Percentiles rank a stretch among this genome's conserved stretches.
phyloP scores from a whole-genome alignment of 192 early-diverging fungal species.

The Coemansia furcata region DNA sequence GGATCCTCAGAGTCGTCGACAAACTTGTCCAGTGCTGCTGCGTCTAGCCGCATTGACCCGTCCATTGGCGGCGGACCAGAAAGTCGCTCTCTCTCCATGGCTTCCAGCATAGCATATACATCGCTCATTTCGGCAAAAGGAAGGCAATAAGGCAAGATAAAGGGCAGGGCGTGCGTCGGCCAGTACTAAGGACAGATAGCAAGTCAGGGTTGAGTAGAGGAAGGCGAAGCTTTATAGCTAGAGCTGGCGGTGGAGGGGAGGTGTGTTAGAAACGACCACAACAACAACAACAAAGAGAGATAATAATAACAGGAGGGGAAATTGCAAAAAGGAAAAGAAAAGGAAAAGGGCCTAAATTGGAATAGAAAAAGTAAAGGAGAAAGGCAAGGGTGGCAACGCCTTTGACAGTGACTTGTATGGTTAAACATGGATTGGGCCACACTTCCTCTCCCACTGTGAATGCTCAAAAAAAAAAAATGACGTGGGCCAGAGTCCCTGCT shows the following conservation, averaged over 20 bases:
- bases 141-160: conserved; percentile 2
- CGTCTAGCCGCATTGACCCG: conserved; percentile 47
- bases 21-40: conserved; percentile 44
- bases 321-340: conserved; percentile 6
- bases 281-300: neutral
- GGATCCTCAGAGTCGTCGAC: conserved; percentile 50
- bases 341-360: neutral
- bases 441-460: neutral
- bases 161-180: neutral
- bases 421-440: neutral
- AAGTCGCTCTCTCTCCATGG: conserved; percentile 49
- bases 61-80: conserved; percentile 54
- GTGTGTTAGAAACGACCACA: neutral
- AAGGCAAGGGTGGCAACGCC: neutral
- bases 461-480: neutral
- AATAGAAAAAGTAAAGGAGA: neutral
- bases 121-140: conserved; percentile 42
- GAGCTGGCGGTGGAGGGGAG: neutral
- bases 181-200: neutral
- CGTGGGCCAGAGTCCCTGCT: neutral
- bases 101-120: conserved; percentile 48
- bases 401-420: neutral
- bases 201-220: neutral
- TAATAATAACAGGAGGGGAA: neutral
- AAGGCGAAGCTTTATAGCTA: neutral